phyloP scores from a whole-genome alignment of 2,329 filamentous ascomycete species.

The Aschersonia sp. region DNA sequence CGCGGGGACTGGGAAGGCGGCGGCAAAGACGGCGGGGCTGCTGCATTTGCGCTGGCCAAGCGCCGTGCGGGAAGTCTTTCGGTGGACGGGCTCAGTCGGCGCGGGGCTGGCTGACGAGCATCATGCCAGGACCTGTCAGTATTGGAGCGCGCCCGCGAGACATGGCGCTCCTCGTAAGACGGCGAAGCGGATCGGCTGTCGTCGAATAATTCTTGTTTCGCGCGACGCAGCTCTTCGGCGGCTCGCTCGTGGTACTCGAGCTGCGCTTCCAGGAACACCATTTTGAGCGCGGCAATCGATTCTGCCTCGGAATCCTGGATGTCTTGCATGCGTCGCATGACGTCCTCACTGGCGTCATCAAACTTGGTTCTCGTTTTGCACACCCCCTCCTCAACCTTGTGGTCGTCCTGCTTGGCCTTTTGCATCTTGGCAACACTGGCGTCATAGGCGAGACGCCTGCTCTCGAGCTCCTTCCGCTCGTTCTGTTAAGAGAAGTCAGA shows the following conservation, averaged over 20 bases:
- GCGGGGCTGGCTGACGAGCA: constrained; percentile 1
- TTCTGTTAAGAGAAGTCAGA: constrained; percentile 21
- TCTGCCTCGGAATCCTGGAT: constrained; percentile 87
- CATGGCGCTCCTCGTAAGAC: constrained; percentile 6
- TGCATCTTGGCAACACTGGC: constrained; percentile 80
- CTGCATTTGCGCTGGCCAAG: constrained; percentile 14
- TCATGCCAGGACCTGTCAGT: constrained; percentile 30
- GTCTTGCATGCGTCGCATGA: constrained; percentile 84
- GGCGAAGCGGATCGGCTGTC: constrained; percentile 5
- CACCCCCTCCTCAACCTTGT: constrained; percentile 82
- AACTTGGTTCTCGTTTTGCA: constrained; percentile 88
- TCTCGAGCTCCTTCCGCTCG: constrained; percentile 88
- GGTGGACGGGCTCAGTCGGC: constrained; percentile 7
- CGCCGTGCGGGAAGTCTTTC: constrained; percentile 31
- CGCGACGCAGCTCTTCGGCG: constrained; percentile 59
- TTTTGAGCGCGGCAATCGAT: constrained; percentile 60
- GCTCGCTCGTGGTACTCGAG: constrained; percentile 85
- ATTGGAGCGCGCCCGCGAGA: constrained; percentile 29
- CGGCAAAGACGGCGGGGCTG: constrained; percentile 17
- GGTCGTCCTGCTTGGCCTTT: constrained; percentile 88
- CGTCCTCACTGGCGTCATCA: constrained; percentile 87
- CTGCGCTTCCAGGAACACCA: constrained; percentile 70
- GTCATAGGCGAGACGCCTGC: constrained; percentile 77
- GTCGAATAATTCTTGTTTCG: constrained; percentile 29
- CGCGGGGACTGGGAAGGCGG: constrained; percentile 14